Conservation (phyloP, 805 yeast species). For the Suhomyces tanzawaensis region DNA sequence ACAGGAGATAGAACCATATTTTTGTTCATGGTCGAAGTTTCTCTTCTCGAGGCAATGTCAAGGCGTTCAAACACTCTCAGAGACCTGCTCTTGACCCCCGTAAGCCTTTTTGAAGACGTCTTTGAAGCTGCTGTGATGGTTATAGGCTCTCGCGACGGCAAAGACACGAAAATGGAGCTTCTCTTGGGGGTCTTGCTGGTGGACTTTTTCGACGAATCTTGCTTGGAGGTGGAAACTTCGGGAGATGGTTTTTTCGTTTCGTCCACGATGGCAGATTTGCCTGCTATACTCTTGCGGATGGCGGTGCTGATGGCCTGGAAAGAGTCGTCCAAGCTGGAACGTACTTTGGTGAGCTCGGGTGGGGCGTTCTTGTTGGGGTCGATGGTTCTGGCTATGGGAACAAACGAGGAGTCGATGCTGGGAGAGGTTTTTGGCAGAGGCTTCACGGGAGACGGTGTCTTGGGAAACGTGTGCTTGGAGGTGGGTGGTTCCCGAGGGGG, state of each 20-base stretch:
- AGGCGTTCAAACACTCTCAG: conserved; percentile 18
- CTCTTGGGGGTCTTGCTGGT: conserved; percentile 27
- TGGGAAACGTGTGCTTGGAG: background rate
- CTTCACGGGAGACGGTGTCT: conserved; percentile 6
- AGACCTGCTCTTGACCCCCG: conserved; percentile 10
- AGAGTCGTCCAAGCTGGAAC: conserved; percentile 31
- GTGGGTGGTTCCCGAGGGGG: background rate
- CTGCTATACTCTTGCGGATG: conserved; percentile 44
- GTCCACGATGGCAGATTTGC: conserved; percentile 26
- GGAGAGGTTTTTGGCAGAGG: conserved; percentile 16
- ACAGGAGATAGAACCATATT: conserved; percentile 13
- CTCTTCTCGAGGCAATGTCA: conserved; percentile 13
- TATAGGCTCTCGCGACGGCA: conserved; percentile 41
- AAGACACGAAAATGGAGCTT: conserved; percentile 33
- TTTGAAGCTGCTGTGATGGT: conserved; percentile 14
- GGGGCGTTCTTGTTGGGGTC: conserved; percentile 9
- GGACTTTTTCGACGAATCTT: no score
- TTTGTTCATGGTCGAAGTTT: conserved; percentile 3
- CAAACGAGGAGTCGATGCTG: conserved; percentile 20
- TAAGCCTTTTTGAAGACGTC: conserved; percentile 3
- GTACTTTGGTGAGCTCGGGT: background rate
- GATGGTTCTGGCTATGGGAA: conserved; percentile 18
- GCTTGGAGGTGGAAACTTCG: no score
- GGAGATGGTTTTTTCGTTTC: no score
- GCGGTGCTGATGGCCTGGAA: conserved; percentile 49